phyloP scores from a whole-genome alignment of 208 protist species.

The Hexamita inflata region DNA sequence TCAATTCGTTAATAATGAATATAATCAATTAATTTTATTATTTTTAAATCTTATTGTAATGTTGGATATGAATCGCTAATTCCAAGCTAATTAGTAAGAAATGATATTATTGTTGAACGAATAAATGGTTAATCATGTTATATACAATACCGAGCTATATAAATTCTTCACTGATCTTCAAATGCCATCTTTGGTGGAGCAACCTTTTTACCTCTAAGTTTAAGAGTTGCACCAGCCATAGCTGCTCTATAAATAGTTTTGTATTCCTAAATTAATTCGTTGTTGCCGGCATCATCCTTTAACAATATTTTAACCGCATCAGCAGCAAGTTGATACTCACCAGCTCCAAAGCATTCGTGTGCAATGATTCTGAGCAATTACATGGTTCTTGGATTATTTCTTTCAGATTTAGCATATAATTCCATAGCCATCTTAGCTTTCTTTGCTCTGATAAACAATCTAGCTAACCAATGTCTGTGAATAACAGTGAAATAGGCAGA shows the following conservation, averaged over 20 bases:
- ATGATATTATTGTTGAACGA: no score
- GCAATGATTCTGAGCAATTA: constrained; percentile 7
- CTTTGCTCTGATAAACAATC: constrained; percentile 14
- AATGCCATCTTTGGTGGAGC: not conserved
- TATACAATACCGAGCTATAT: no score
- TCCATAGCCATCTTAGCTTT: not conserved
- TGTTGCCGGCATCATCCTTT: not conserved
- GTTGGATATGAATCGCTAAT: no score
- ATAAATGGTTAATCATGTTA: no score
- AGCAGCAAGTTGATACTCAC: constrained; percentile 1
- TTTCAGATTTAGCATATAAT: not conserved
- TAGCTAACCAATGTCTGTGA: constrained; percentile 1
- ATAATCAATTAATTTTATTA: no score
- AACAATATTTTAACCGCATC: not conserved
- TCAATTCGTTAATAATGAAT: no score
- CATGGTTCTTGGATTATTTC: constrained; percentile 3
- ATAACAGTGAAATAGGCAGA: constrained; percentile 3
- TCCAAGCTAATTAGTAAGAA: no score
- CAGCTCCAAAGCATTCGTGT: constrained; percentile 15
- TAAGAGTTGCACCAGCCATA: not conserved
- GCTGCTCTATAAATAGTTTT: not conserved
- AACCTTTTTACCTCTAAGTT: not conserved
- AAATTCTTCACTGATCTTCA: not conserved
- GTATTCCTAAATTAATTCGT: not conserved
- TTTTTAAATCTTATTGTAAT: no score